phyloP scores from a whole-genome alignment of 345 rosid species.

The Citropsis articulata region DNA sequence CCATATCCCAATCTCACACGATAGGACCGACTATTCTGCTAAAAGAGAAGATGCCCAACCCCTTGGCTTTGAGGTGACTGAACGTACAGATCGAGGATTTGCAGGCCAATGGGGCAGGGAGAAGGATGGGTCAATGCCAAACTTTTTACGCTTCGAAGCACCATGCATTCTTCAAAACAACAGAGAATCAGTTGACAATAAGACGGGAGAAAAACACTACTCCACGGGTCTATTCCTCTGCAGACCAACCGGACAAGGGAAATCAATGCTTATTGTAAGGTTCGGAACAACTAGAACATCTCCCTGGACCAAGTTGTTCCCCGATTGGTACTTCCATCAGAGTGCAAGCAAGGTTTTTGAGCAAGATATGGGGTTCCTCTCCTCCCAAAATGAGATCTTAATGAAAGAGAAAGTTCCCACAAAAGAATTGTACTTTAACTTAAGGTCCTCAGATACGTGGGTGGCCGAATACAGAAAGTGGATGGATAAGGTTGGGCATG shows the following conservation, averaged over 20 bases:
- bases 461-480: constrained; percentile 89
- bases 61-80: constrained; percentile 64
- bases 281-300: constrained; percentile 71
- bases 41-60: constrained; percentile 91
- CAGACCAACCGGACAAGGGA: constrained; percentile 95
- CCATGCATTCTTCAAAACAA: constrained; percentile 81
- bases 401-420: constrained; percentile 85
- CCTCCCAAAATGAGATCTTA: constrained; percentile 81
- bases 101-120: constrained; percentile 89
- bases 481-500: constrained; percentile 98
- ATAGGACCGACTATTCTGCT: constrained; percentile 78
- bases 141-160: constrained; percentile 68
- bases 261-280: constrained; percentile 87
- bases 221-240: constrained; percentile 79
- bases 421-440: constrained; percentile 64
- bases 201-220: constrained; percentile 70
- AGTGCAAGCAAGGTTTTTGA: constrained; percentile 82
- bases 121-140: constrained; percentile 42
- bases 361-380: constrained; percentile 93
- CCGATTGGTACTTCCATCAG: constrained; percentile 85
- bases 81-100: constrained; percentile 68
- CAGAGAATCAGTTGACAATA: constrained; percentile 47
- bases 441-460: constrained; percentile 87
- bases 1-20: constrained; percentile 90
- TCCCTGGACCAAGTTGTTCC: constrained; percentile 46